phyloP scores from a whole-genome alignment of 805 yeast genomes.

The Candida orba region DNA sequence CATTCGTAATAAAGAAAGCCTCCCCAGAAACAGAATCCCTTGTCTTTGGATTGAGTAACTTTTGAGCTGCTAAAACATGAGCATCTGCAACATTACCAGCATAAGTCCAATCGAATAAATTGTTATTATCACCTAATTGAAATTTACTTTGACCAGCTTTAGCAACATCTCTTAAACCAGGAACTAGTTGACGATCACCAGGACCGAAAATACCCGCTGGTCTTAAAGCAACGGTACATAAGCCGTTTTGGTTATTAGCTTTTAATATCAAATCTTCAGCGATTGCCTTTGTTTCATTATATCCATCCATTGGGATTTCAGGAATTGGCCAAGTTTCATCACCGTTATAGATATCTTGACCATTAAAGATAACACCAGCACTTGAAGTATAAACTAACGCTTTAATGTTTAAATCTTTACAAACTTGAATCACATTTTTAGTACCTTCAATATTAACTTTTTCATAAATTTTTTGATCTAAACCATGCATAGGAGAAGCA shows the following conservation, averaged over 20 bases:
- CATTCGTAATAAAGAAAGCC: conserved; percentile 86
- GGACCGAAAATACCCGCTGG: conserved; percentile 99
- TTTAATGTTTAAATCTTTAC: conserved; percentile 40
- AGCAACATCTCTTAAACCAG: conserved; percentile 82
- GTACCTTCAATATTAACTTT: conserved; percentile 93
- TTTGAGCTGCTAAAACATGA: conserved; percentile 86
- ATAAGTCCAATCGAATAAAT: conserved; percentile 93
- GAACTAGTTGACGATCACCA: conserved; percentile 94
- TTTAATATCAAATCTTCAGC: conserved; percentile 80
- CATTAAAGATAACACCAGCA: conserved; percentile 95
- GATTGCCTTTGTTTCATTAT: conserved; percentile 87
- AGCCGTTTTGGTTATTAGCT: conserved; percentile 52
- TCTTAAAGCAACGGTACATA: conserved; percentile 78
- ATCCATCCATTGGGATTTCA: conserved; percentile 88
- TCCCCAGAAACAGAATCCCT: conserved; percentile 65
- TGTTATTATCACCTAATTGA: conserved; percentile 92
- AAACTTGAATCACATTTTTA: conserved; percentile 56
- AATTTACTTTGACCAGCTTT: conserved; percentile 80
- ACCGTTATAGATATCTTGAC: conserved; percentile 86
- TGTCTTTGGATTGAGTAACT: conserved; percentile 43
- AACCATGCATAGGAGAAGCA: conserved; percentile 94
- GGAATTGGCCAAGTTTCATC: conserved; percentile 95
- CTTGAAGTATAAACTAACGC: conserved; percentile 92
- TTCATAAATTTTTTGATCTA: conserved; percentile 71
- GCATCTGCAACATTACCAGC: conserved; percentile 98